Percentiles rank a stretch among this genome's conserved stretches.
Evolutionary conservation across 805 yeast genomes (phyloP).

Genomic region (Sugiyamaella valdiviana): DNA sequence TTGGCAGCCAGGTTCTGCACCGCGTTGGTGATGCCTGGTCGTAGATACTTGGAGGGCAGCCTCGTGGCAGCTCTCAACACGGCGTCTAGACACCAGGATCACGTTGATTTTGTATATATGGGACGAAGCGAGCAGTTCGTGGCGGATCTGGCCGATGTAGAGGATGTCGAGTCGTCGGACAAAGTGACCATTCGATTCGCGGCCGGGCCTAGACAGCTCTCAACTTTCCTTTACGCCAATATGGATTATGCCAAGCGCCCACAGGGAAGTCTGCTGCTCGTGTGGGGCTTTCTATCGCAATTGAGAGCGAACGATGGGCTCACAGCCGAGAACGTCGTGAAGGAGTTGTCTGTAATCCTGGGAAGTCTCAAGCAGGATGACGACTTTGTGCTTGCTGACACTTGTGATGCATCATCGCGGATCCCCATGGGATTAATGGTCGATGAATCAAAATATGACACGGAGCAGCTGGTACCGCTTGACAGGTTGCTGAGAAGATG

Average conservation of each 20-base stretch:
- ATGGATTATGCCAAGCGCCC: background rate
- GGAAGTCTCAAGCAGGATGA: background rate
- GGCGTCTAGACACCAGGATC: background rate
- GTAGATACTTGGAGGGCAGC: background rate
- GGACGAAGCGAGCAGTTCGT: constrained; percentile 3
- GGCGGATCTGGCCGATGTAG: background rate
- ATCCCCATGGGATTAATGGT: background rate
- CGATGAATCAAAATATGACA: background rate
- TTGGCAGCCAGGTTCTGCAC: constrained; percentile 9
- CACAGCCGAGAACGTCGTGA: background rate
- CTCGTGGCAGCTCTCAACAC: background rate
- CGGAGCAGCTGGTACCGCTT: background rate
- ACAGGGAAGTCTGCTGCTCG: background rate
- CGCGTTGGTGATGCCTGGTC: constrained; percentile 7
- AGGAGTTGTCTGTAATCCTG: constrained; percentile 2
- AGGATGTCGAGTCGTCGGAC: background rate
- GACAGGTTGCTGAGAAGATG: background rate
- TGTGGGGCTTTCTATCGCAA: constrained; percentile 6
- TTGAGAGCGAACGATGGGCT: constrained; percentile 3
- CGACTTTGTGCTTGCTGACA: background rate
- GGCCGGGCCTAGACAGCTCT: background rate
- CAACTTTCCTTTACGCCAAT: constrained; percentile 1
- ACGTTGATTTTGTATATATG: constrained; percentile 4
- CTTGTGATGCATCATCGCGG: background rate
- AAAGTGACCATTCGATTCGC: constrained; percentile 2